Percentiles rank a stretch among this genome's conserved stretches.
phyloP scores from a whole-genome alignment of 768 basidiomycete species.

The Asterophora parasitica region DNA sequence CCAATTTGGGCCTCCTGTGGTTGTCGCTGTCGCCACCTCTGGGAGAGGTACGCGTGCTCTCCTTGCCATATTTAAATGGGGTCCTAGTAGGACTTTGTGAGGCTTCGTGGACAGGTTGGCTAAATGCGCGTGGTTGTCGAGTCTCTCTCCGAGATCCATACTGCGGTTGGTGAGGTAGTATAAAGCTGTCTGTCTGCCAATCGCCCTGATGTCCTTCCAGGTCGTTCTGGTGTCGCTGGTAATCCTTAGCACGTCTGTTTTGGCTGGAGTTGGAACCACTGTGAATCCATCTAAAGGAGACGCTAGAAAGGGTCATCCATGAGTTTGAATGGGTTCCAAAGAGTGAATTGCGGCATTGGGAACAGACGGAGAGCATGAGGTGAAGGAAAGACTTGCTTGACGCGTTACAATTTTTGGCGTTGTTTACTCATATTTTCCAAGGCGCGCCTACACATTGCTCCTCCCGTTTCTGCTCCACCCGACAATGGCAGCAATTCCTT shows the following conservation, averaged over 20 bases:
- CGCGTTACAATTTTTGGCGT: background rate
- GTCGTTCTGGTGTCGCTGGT: too few relatives aligned
- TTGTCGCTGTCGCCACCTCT: too few relatives aligned
- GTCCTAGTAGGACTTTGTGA: too few relatives aligned
- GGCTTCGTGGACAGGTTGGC: too few relatives aligned
- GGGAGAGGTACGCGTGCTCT: too few relatives aligned
- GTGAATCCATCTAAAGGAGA: slow-evolving; percentile 4
- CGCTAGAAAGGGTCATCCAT: slow-evolving; percentile 9
- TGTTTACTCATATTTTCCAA: slow-evolving; percentile 13
- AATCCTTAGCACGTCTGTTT: background rate
- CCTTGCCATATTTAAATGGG: too few relatives aligned
- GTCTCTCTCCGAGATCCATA: too few relatives aligned
- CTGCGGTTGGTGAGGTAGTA: too few relatives aligned
- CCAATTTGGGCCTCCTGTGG: too few relatives aligned
- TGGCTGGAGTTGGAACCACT: background rate
- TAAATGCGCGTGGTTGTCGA: too few relatives aligned
- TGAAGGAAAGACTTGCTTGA: background rate
- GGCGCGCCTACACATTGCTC: background rate
- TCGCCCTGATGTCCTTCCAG: background rate
- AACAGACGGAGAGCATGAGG: slow-evolving; percentile 13
- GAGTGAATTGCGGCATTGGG: slow-evolving; percentile 16
- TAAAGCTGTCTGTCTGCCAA: too few relatives aligned
- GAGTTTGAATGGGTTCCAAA: slow-evolving; percentile 10
- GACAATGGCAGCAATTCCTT: slow-evolving; percentile 33
- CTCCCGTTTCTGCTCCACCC: background rate